Percentiles rank a stretch among this genome's conserved stretches.
phyloP scores from a whole-genome alignment of 2,329 filamentous ascomycete genomes.

The Emericellopsis atlantica region DNA sequence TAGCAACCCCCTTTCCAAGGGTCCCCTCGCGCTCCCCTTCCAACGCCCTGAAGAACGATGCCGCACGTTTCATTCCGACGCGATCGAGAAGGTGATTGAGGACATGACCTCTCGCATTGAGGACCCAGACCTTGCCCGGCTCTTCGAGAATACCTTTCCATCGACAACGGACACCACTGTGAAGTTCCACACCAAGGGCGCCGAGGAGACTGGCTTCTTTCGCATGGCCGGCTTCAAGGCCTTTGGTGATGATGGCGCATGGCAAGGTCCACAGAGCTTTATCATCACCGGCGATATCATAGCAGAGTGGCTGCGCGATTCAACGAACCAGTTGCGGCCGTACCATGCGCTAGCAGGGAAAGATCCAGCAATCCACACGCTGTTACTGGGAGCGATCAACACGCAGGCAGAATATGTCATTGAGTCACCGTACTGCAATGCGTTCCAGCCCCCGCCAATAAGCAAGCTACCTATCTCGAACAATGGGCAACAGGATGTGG shows the following conservation, averaged over 20 bases:
- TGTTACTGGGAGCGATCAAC: conserved; percentile 89
- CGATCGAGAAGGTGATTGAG: conserved; percentile 78
- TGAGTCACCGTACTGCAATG: conserved; percentile 91
- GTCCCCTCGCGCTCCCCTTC: conserved; percentile 68
- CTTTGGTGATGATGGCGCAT: conserved; percentile 42
- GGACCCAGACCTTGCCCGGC: conserved; percentile 75
- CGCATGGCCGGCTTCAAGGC: conserved; percentile 16
- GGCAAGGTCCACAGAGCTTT: conserved; percentile 82
- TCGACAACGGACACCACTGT: conserved; percentile 78
- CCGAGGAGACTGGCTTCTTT: conserved; percentile 23
- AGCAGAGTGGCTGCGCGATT: conserved; percentile 85
- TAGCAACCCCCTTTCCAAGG: conserved; percentile 68
- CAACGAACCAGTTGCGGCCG: conserved; percentile 83
- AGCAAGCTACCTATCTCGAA: conserved; percentile 58
- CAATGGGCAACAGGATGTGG: conserved; percentile 72
- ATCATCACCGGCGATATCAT: conserved; percentile 91
- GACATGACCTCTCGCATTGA: conserved; percentile 70
- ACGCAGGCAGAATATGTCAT: conserved; percentile 95
- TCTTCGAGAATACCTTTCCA: conserved; percentile 93
- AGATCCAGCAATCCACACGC: conserved; percentile 61
- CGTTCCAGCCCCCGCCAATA: conserved; percentile 87
- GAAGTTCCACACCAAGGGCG: conserved; percentile 67
- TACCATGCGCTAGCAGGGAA: conserved; percentile 79
- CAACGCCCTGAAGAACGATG: conserved; percentile 73
- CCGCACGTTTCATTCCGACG: conserved; percentile 76